Evolutionary conservation across 371 early-diverging fungal genomes (phyloP).

Genomic region (Mortierella sp.): DNA sequence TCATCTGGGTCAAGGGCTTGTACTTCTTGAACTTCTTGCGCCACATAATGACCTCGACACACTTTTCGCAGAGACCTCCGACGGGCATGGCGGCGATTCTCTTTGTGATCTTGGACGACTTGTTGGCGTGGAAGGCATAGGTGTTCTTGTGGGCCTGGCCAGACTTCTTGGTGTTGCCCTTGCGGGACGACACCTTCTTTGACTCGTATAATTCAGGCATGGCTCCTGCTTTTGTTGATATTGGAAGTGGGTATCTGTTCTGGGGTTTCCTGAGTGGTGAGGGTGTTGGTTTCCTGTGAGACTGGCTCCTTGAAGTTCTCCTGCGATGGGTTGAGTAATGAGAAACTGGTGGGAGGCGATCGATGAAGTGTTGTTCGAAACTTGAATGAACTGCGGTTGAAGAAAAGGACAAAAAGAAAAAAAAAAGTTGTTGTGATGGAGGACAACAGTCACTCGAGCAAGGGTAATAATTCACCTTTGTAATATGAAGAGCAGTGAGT

Average conservation of each 20-base stretch:
- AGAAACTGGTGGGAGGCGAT: neutral
- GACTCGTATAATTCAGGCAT: conserved; percentile 29
- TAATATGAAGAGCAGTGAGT: neutral
- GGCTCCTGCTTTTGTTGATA: neutral
- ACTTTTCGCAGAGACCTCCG: conserved; percentile 89
- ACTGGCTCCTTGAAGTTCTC: neutral
- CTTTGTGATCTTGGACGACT: conserved; percentile 83
- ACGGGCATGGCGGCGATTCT: conserved; percentile 87
- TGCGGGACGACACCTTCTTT: conserved; percentile 66
- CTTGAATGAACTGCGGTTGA: neutral
- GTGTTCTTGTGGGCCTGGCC: conserved; percentile 93
- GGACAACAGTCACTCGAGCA: conserved; percentile 6
- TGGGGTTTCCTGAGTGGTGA: no score
- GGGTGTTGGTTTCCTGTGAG: neutral
- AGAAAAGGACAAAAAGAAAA: neutral
- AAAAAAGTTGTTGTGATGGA: conserved; percentile 5
- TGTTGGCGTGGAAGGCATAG: conserved; percentile 90
- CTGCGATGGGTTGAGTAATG: neutral
- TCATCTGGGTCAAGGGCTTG: conserved; percentile 93
- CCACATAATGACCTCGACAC: conserved; percentile 92
- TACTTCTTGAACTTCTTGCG: conserved; percentile 96
- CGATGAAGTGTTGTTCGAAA: neutral
- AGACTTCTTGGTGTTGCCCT: conserved; percentile 77
- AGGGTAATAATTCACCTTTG: neutral
- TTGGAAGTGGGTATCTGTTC: neutral